Percentiles rank a stretch among this genome's conserved stretches.
phyloP scores from a whole-genome alignment of 163 green algal species.

The Chloromonas sp. region DNA sequence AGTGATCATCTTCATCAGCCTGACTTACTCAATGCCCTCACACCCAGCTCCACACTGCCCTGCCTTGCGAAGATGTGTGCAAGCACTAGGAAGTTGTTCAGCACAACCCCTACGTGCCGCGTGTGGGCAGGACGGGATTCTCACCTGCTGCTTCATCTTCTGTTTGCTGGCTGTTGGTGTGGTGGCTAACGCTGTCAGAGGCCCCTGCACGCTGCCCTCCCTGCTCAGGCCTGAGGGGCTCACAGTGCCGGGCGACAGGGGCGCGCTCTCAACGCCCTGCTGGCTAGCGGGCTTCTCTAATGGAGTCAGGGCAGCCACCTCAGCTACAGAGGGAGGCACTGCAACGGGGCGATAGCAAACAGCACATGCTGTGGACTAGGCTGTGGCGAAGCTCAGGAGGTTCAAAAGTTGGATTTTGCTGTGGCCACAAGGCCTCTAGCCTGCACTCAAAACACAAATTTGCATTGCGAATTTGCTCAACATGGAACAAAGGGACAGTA shows the following conservation, averaged over 20 bases:
- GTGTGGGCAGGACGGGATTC: background rate
- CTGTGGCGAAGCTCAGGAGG: background rate
- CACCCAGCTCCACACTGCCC: no score
- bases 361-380: background rate
- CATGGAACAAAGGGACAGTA: no score
- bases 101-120: no score
- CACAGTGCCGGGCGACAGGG: slow-evolving; percentile 12
- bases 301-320: background rate
- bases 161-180: slow-evolving; percentile 25
- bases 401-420: background rate
- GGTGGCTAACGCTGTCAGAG: slow-evolving; percentile 12
- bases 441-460: background rate
- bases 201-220: slow-evolving; percentile 18
- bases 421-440: background rate
- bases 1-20: background rate
- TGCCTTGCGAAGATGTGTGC: no score
- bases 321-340: background rate
- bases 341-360: background rate
- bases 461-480: no score
- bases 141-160: slow-evolving; percentile 15
- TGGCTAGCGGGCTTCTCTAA: background rate
- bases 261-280: background rate
- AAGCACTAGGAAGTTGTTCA: no score
- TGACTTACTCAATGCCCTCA: no score
- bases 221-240: slow-evolving; percentile 15